A percentile compares a stretch with the other conserved stretches of the same genome.
Evolutionary conservation across 78 protist genomes (phyloP).

Genomic region (Cavenderia fasciculata): DNA sequence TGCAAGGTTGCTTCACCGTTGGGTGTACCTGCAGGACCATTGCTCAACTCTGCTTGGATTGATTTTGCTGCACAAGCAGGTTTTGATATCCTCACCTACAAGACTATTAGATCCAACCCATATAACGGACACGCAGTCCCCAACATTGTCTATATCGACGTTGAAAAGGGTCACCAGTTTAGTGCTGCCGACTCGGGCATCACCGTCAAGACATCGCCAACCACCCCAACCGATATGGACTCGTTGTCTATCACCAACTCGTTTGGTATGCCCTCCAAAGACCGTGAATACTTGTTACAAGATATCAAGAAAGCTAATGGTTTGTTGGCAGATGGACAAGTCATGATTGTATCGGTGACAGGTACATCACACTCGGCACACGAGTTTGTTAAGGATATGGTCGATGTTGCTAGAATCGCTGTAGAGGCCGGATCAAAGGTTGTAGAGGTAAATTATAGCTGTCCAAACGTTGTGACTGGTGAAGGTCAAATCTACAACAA

Average conservation of each 20-base stretch:
- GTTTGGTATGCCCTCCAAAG: constrained; percentile 67
- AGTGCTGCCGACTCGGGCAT: constrained; percentile 12
- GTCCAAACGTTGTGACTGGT: constrained; percentile 75
- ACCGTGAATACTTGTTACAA: constrained; percentile 7
- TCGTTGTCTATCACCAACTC: constrained; percentile 62
- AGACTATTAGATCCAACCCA: constrained; percentile 44
- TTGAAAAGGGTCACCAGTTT: not conserved
- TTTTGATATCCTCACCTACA: constrained; percentile 58
- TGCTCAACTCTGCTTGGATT: constrained; percentile 47
- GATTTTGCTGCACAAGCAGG: constrained; percentile 68
- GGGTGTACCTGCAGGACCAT: constrained; percentile 79
- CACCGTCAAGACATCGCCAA: constrained; percentile 8
- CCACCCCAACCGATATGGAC: constrained; percentile 2
- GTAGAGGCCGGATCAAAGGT: constrained; percentile 54
- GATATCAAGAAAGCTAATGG: constrained; percentile 30
- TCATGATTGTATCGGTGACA: constrained; percentile 55
- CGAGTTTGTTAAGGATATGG: constrained; percentile 57
- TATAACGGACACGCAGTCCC: constrained; percentile 68
- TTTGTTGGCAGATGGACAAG: constrained; percentile 26
- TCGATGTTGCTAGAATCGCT: constrained; percentile 42
- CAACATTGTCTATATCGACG: constrained; percentile 44
- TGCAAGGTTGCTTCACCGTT: constrained; percentile 32
- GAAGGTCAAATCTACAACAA: constrained; percentile 74
- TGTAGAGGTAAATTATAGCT: constrained; percentile 62
- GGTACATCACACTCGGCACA: constrained; percentile 60